Evolutionary conservation across 2,329 filamentous ascomycete genomes (phyloP).

Genomic region (Colletotrichum tropicicola): DNA sequence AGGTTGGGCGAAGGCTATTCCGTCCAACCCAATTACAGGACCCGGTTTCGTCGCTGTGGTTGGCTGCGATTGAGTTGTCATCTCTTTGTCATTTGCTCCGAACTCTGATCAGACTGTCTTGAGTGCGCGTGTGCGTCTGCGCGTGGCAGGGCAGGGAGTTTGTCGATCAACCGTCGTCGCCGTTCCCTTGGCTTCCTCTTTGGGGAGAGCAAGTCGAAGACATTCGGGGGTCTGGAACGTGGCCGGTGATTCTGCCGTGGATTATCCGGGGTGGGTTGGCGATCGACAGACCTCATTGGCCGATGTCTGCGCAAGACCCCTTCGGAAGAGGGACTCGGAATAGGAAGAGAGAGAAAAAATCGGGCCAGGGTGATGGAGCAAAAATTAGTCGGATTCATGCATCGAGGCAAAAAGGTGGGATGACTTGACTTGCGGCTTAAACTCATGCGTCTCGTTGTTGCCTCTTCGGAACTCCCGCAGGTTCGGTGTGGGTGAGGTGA

Average conservation of each 20-base stretch:
- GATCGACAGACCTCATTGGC: not conserved
- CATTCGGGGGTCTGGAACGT: not conserved
- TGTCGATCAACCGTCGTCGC: not conserved
- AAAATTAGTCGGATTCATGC: slow-evolving; percentile 7
- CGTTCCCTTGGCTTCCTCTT: too few relatives aligned
- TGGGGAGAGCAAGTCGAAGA: too few relatives aligned
- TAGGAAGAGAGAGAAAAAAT: not conserved
- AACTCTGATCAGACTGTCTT: not conserved
- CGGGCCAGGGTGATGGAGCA: not conserved
- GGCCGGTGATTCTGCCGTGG: too few relatives aligned
- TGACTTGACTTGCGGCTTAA: slow-evolving; percentile 17
- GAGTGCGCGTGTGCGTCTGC: not conserved
- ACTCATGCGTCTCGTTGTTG: slow-evolving; percentile 5
- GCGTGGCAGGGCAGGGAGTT: not conserved
- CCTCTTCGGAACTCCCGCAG: slow-evolving; percentile 1
- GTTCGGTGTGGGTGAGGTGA: slow-evolving; percentile 2
- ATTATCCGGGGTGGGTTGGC: too few relatives aligned
- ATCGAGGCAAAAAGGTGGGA: slow-evolving; percentile 2
- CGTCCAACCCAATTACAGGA: not conserved
- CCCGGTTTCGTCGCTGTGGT: not conserved
- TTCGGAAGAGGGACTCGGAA: not conserved
- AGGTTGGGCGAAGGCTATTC: slow-evolving; percentile 12
- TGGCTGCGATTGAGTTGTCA: not conserved
- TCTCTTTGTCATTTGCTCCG: slow-evolving; percentile 3
- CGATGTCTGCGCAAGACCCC: not conserved